These are phyloP conservation scores for Chytriomyces hyalinus DNA, from an alignment of 192 early-diverging fungal genomes.

Conservation along the genomic window DNA sequence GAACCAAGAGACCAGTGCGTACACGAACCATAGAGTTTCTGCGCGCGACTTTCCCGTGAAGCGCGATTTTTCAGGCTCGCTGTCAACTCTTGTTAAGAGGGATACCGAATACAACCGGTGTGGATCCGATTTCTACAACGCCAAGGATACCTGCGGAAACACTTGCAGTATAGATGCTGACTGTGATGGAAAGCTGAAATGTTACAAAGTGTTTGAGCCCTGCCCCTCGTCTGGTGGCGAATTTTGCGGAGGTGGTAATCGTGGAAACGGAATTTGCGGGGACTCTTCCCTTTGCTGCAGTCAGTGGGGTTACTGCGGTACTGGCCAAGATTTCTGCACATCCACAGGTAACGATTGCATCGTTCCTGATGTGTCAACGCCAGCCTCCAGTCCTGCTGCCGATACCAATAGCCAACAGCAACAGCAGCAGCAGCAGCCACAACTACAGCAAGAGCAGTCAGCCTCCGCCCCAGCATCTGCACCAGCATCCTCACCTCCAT, in stretches of 20 bases:
- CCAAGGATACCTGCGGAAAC: neutral
- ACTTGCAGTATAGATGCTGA: neutral
- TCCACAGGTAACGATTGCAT: neutral
- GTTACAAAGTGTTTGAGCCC: neutral
- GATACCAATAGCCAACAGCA: too few species aligned
- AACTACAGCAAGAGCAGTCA: neutral
- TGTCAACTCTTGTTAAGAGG: neutral
- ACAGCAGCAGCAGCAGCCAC: neutral
- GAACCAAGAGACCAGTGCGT: neutral
- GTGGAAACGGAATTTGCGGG: neutral
- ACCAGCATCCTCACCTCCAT: neutral
- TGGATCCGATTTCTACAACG: neutral
- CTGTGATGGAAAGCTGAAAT: neutral
- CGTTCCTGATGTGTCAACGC: too few species aligned
- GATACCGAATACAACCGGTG: neutral
- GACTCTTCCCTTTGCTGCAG: neutral
- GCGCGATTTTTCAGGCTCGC: neutral
- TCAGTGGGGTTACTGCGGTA: slow-evolving; percentile 21
- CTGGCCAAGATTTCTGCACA: neutral
- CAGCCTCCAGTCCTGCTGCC: too few species aligned
- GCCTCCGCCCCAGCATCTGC: neutral
- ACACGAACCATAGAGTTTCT: neutral
- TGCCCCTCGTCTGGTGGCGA: neutral
- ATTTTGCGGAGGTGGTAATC: neutral
- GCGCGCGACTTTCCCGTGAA: neutral